These are phyloP conservation scores for Cyclostephanos tholiformis DNA, from an alignment of 108 stramenopile species.

Conservation along the genomic window DNA sequence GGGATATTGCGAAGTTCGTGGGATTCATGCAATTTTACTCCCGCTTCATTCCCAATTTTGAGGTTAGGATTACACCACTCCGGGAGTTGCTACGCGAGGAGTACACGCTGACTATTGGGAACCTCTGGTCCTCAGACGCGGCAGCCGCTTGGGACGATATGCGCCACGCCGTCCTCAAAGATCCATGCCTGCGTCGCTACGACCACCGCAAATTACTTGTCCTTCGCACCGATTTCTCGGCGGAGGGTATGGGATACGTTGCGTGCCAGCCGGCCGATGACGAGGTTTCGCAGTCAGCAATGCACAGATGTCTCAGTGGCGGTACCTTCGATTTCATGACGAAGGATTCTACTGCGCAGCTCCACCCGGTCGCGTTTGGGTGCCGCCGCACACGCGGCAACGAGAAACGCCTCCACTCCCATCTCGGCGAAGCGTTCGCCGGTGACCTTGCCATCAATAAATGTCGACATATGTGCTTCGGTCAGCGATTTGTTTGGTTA, in stretches of 20 bases:
- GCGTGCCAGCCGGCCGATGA: neutral
- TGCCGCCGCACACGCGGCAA: neutral
- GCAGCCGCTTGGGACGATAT: neutral
- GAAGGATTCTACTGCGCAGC: neutral
- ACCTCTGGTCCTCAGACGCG: neutral
- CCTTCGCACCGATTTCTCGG: neutral
- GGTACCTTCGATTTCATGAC: neutral
- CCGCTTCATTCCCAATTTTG: neutral
- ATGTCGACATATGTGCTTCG: neutral
- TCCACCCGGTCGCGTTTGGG: conserved; percentile 1
- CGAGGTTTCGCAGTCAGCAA: neutral
- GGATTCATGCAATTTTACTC: neutral
- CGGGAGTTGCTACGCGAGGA: neutral
- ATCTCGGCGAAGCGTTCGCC: conserved; percentile 15
- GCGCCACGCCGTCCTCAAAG: conserved; percentile 1
- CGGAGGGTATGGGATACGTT: neutral
- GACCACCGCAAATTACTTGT: neutral
- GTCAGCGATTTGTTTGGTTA: neutral
- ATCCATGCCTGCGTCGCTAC: conserved; percentile 1
- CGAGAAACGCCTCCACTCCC: conserved; percentile 7
- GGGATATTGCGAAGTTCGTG: neutral
- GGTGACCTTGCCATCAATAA: neutral
- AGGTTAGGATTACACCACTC: neutral
- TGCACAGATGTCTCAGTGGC: neutral
- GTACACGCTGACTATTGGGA: neutral